phyloP scores from a whole-genome alignment of 139 green algal genomes.

The Micractinium sp. region DNA sequence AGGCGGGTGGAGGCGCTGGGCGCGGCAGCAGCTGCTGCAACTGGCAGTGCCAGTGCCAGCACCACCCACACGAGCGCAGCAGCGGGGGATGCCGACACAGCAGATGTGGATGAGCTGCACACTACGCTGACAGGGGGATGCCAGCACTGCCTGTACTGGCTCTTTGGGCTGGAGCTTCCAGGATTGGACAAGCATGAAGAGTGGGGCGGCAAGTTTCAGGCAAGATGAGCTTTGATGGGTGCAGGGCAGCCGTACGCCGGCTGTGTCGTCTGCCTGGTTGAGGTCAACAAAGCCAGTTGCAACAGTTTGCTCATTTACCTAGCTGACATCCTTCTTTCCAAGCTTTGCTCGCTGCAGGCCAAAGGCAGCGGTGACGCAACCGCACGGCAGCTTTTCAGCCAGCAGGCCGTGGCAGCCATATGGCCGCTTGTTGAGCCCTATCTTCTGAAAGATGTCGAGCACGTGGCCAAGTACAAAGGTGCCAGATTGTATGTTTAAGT shows the following conservation, averaged over 20 bases:
- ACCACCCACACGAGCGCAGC: not conserved
- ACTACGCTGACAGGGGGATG: not conserved
- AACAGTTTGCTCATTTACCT: not conserved
- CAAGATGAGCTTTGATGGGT: not conserved
- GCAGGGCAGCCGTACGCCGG: too few species aligned
- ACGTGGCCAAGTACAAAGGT: conserved; percentile 18
- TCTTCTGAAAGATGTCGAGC: conserved; percentile 17
- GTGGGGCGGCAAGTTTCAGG: conserved; percentile 22
- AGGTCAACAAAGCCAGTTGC: not conserved
- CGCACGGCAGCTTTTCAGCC: conserved; percentile 1
- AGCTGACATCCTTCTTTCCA: too few species aligned
- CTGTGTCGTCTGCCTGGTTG: not conserved
- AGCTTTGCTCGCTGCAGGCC: not conserved
- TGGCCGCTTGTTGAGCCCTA: conserved; percentile 27
- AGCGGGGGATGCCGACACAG: not conserved
- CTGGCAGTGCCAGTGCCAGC: not conserved
- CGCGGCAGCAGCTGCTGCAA: not conserved
- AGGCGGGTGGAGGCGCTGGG: not conserved
- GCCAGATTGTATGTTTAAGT: not conserved
- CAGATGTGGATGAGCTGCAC: not conserved
- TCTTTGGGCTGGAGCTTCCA: conserved; percentile 19
- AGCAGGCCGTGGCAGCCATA: not conserved
- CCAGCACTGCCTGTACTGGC: conserved; percentile 33
- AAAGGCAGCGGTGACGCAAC: not conserved
- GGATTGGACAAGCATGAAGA: conserved; percentile 12